These are phyloP conservation scores for Penicillium vulpinum DNA, from an alignment of 2,329 filamentous ascomycete genomes.

Conservation along the genomic window DNA sequence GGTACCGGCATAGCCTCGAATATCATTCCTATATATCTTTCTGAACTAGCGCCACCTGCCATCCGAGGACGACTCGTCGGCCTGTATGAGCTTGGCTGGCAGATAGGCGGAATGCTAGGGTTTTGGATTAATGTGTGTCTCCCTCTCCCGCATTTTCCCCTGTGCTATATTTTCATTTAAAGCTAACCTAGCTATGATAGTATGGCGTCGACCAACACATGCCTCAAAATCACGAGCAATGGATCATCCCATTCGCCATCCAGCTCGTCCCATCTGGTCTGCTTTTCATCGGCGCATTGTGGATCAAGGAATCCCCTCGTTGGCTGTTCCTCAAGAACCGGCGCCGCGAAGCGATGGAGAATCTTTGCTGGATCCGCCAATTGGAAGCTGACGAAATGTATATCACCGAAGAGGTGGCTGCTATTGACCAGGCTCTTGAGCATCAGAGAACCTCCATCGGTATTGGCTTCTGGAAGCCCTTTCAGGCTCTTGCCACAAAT, in stretches of 20 bases:
- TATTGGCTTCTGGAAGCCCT: conserved; percentile 72
- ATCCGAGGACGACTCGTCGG: conserved; percentile 57
- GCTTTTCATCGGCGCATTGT: conserved; percentile 56
- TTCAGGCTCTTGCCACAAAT: conserved; percentile 55
- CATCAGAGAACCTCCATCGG: conserved; percentile 63
- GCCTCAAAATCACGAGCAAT: conserved; percentile 30
- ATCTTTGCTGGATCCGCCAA: conserved; percentile 50
- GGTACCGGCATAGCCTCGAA: conserved; percentile 56
- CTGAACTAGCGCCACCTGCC: conserved; percentile 56
- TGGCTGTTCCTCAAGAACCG: conserved; percentile 68
- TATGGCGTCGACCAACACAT: conserved; percentile 53
- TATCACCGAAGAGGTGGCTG: conserved; percentile 70
- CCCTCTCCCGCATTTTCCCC: not conserved
- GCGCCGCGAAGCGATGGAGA: conserved; percentile 63
- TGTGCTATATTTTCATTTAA: not conserved
- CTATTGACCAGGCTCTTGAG: conserved; percentile 69
- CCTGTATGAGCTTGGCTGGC: conserved; percentile 55
- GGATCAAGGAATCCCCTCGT: conserved; percentile 63
- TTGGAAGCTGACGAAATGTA: conserved; percentile 53
- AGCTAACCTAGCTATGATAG: conserved; percentile 22
- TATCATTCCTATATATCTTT: conserved; percentile 59
- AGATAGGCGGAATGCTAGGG: conserved; percentile 47
- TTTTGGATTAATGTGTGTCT: conserved; percentile 47
- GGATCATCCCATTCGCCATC: conserved; percentile 37
- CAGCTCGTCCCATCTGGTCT: conserved; percentile 37